Conservation (phyloP, 257 asterid genomes). For the Handroanthus guayacan region DNA sequence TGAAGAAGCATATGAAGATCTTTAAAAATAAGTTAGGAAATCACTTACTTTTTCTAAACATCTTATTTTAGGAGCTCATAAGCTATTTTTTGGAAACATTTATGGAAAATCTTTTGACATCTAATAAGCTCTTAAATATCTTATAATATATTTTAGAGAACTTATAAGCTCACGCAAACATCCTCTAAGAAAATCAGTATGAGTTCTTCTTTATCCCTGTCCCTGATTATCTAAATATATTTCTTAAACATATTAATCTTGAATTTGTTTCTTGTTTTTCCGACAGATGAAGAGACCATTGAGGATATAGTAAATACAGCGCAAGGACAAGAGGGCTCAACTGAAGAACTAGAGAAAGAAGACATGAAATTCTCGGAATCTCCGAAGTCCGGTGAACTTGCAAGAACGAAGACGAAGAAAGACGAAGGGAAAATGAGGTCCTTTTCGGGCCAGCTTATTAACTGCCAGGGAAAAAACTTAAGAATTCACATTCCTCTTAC, state of each 20-base stretch:
- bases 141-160: too few relatives aligned
- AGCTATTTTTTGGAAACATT: too few relatives aligned
- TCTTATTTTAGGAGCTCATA: too few relatives aligned
- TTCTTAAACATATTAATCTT: neutral
- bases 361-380: constrained; percentile 40
- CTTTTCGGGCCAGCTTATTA: constrained; percentile 47
- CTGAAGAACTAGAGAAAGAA: constrained; percentile 45
- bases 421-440: constrained; percentile 50
- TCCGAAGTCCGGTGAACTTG: constrained; percentile 53
- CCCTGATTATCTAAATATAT: too few relatives aligned
- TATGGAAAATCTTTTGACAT: too few relatives aligned
- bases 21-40: too few relatives aligned
- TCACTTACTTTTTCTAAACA: too few relatives aligned
- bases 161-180: too few relatives aligned
- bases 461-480: constrained; percentile 68
- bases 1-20: too few relatives aligned
- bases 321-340: constrained; percentile 48
- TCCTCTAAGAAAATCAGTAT: too few relatives aligned
- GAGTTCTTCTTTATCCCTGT: too few relatives aligned
- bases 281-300: constrained; percentile 64
- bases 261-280: constrained; percentile 1
- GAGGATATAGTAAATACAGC: constrained; percentile 50
- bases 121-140: too few relatives aligned
- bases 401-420: constrained; percentile 49
- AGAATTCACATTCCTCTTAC: constrained; percentile 82